Evolutionary conservation across 139 green algal genomes (phyloP).

Genomic region (Microglena sp.): DNA sequence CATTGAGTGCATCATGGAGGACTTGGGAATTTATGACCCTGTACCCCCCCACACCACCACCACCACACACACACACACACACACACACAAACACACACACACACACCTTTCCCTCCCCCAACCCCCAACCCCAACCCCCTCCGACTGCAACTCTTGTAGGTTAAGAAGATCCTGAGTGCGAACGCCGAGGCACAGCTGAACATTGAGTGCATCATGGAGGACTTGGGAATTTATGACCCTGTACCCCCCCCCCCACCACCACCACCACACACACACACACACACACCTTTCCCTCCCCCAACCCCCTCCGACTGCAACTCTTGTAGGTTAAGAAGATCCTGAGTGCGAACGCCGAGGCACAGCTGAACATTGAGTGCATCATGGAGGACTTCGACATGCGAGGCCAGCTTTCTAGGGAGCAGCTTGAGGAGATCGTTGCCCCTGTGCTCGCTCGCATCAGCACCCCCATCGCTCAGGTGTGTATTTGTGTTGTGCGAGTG

Average conservation of each 20-base stretch:
- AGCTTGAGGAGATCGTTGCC: slow-evolving; percentile 75
- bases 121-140: no score
- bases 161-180: slow-evolving; percentile 89
- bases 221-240: no score
- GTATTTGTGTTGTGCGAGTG: no score
- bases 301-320: no score
- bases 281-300: not conserved
- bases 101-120: not conserved
- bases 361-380: slow-evolving; percentile 88
- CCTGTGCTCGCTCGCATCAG: slow-evolving; percentile 56
- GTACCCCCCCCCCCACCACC: no score
- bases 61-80: not conserved
- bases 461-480: slow-evolving; percentile 29
- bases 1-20: slow-evolving; percentile 25
- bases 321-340: slow-evolving; percentile 93
- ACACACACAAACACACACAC: not conserved
- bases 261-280: no score
- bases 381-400: slow-evolving; percentile 57
- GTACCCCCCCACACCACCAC: not conserved
- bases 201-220: slow-evolving; percentile 94
- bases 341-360: slow-evolving; percentile 78
- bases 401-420: slow-evolving; percentile 38
- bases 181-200: slow-evolving; percentile 81
- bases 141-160: no score
- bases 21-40: not conserved